Evolutionary conservation across 2,329 filamentous ascomycete genomes (phyloP).

Genomic region (Monosporascus sp.): DNA sequence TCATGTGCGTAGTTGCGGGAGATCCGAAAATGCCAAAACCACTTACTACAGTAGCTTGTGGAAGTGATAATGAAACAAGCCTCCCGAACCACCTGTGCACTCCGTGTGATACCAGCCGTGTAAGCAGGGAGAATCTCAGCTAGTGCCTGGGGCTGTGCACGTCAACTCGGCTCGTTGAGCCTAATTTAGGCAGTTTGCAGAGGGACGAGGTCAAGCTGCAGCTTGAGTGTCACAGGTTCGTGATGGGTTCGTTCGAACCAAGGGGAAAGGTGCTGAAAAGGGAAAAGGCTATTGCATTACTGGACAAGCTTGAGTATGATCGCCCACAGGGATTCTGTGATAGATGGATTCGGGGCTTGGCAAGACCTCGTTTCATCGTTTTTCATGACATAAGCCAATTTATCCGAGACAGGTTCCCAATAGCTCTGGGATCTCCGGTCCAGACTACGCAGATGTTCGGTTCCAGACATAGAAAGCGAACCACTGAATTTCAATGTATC

Average conservation of each 20-base stretch:
- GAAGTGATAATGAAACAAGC: not conserved
- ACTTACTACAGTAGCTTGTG: not conserved
- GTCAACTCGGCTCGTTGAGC: not conserved
- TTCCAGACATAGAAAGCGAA: too few relatives aligned
- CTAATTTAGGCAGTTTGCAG: not conserved
- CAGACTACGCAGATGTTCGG: not conserved
- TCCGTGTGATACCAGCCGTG: not conserved
- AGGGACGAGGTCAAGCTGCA: too few relatives aligned
- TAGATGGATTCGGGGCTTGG: slow-evolving; percentile 2
- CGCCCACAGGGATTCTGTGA: slow-evolving; percentile 16
- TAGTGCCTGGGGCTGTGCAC: not conserved
- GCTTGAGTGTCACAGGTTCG: not conserved
- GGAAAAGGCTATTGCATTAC: slow-evolving; percentile 7
- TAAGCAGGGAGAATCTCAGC: not conserved
- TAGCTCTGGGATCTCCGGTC: not conserved
- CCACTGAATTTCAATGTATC: too few relatives aligned
- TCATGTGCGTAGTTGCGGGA: too few relatives aligned
- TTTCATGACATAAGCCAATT: slow-evolving; percentile 17
- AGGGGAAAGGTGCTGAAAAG: slow-evolving; percentile 7
- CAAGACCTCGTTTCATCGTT: slow-evolving; percentile 8
- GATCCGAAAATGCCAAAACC: too few relatives aligned
- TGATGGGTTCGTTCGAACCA: not conserved
- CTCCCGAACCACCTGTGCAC: not conserved
- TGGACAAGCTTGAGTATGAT: slow-evolving; percentile 18
- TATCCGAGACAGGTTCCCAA: slow-evolving; percentile 12